Evolutionary conservation across 257 asterid genomes (phyloP).

Genomic region (Solanum microdontum): DNA sequence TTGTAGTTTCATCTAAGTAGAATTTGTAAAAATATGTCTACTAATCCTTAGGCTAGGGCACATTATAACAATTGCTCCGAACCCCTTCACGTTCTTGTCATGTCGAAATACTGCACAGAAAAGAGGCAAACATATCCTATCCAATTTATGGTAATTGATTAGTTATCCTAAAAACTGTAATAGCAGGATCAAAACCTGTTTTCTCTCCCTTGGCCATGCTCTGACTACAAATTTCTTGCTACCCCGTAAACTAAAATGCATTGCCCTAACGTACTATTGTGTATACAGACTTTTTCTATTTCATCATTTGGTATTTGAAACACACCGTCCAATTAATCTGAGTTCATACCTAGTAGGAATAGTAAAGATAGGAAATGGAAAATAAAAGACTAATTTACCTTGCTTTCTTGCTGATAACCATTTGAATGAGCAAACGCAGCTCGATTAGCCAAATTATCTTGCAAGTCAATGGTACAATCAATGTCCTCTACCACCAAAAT

Average conservation of each 20-base stretch:
- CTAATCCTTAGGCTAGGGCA: neutral
- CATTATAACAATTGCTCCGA: neutral
- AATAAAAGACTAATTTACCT: neutral
- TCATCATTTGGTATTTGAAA: neutral
- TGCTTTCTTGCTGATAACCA: neutral
- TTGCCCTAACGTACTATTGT: neutral
- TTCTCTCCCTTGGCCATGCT: neutral
- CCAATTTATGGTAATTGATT: neutral
- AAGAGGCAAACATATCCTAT: neutral
- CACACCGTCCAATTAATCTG: neutral
- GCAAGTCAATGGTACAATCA: slow-evolving; percentile 15
- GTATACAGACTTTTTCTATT: neutral
- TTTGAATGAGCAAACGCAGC: neutral
- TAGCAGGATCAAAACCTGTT: neutral
- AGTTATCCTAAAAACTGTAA: neutral
- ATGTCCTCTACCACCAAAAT: slow-evolving; percentile 21
- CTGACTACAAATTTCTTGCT: neutral
- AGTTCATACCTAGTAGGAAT: neutral
- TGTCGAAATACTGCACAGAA: neutral
- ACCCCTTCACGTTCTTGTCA: neutral
- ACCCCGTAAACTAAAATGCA: neutral
- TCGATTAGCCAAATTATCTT: neutral
- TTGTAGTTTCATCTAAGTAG: neutral
- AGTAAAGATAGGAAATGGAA: neutral
- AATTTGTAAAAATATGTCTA: neutral